phyloP scores from a whole-genome alignment of 805 yeast genomes.

The Candida hispaniensis region DNA sequence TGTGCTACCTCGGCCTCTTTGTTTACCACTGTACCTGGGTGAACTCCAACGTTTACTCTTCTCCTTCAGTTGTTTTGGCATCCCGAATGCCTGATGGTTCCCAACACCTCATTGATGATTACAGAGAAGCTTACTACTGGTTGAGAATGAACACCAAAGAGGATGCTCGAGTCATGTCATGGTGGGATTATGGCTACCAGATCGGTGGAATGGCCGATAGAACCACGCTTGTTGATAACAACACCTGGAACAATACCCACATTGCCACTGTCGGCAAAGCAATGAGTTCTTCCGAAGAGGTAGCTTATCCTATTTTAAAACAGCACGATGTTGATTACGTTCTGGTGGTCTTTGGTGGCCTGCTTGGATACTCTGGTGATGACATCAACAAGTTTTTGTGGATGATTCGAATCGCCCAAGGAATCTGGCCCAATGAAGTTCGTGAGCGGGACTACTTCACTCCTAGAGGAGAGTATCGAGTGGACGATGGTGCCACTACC shows the following conservation, averaged over 20 bases:
- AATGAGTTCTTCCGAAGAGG: slow-evolving; percentile 82
- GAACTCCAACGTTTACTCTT: slow-evolving; percentile 87
- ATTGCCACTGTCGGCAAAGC: slow-evolving; percentile 99
- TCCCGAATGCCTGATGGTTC: slow-evolving; percentile 78
- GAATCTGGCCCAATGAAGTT: slow-evolving; percentile 99
- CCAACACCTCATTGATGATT: slow-evolving; percentile 80
- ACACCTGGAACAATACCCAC: slow-evolving; percentile 99
- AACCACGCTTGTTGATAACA: slow-evolving; percentile 95
- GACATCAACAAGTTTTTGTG: slow-evolving; percentile 93
- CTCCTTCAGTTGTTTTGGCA: slow-evolving; percentile 94
- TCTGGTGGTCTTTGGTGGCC: slow-evolving; percentile 86
- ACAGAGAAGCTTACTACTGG: slow-evolving; percentile 98
- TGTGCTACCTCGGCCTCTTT: slow-evolving; percentile 64
- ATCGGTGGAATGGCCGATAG: slow-evolving; percentile 99
- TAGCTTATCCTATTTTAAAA: slow-evolving; percentile 75
- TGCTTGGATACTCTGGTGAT: slow-evolving; percentile 89
- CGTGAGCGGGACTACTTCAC: slow-evolving; percentile 78
- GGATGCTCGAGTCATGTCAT: slow-evolving; percentile 91
- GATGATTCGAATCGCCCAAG: slow-evolving; percentile 99
- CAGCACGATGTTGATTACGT: slow-evolving; percentile 94
- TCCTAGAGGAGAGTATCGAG: slow-evolving; percentile 73
- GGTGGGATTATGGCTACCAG: slow-evolving; percentile 99
- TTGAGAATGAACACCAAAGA: slow-evolving; percentile 94
- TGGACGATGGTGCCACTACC: slow-evolving; percentile 69
- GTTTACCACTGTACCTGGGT: slow-evolving; percentile 97